These are phyloP conservation scores for Colletotrichum endophyticum DNA, from an alignment of 2,329 filamentous ascomycete genomes.

Conservation along the genomic window DNA sequence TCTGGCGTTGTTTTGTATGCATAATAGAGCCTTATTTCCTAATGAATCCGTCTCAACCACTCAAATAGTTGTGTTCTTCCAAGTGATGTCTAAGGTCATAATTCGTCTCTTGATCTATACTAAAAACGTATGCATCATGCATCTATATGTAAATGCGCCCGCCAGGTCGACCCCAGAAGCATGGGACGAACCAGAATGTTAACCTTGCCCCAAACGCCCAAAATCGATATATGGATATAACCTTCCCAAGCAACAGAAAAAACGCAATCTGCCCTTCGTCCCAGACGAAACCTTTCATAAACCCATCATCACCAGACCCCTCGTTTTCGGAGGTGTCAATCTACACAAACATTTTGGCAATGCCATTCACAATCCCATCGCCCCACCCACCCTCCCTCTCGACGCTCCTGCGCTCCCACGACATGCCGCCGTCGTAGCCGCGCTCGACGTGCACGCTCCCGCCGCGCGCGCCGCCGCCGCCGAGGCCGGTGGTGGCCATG, in stretches of 20 bases:
- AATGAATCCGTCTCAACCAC: background rate
- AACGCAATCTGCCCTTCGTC: background rate
- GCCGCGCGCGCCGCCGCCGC: constrained; percentile 15
- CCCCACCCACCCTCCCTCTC: constrained; percentile 38
- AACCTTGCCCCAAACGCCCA: background rate
- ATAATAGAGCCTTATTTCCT: constrained; percentile 9
- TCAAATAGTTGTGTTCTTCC: background rate
- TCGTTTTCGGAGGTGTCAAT: background rate
- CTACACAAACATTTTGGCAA: constrained; percentile 49
- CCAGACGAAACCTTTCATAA: background rate
- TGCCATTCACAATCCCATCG: constrained; percentile 35
- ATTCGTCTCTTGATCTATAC: constrained; percentile 5
- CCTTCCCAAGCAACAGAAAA: background rate
- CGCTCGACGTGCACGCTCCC: constrained; percentile 37
- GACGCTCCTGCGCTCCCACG: constrained; percentile 42
- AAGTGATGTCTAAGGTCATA: background rate
- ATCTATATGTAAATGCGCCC: background rate
- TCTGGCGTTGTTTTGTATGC: background rate
- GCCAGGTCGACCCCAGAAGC: background rate
- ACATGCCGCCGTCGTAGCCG: constrained; percentile 33
- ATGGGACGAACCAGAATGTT: background rate
- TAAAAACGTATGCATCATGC: background rate
- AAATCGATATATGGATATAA: background rate
- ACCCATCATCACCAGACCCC: background rate
- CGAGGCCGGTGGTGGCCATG: constrained; percentile 48